Evolutionary conservation across 768 basidiomycete genomes (phyloP).

Genomic region (Boletus eberwhitei): DNA sequence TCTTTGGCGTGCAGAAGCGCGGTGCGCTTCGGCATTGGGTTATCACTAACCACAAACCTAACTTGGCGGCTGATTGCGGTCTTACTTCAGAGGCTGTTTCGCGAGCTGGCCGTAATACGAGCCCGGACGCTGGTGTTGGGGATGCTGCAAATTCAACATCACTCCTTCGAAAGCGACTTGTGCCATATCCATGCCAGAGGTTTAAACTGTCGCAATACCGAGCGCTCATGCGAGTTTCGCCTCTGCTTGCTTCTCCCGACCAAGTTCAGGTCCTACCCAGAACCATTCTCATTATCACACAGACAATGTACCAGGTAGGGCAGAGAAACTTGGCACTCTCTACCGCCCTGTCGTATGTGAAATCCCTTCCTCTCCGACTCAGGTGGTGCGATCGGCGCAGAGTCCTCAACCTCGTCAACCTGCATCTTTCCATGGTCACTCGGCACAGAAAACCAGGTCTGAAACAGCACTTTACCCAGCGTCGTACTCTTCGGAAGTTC

Average conservation of each 20-base stretch:
- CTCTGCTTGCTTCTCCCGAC: conserved; percentile 35
- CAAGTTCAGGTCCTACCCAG: conserved; percentile 38
- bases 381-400: conserved; percentile 30
- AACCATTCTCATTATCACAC: conserved; percentile 44
- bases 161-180: conserved; percentile 9
- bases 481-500: conserved; percentile 43
- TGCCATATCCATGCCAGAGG: conserved; percentile 14
- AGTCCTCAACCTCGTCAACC: conserved; percentile 50
- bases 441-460: conserved; percentile 37
- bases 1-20: conserved; percentile 45
- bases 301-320: conserved; percentile 42
- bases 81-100: neutral
- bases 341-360: conserved; percentile 49
- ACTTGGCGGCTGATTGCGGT: neutral
- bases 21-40: conserved; percentile 29
- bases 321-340: conserved; percentile 39
- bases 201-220: conserved; percentile 30
- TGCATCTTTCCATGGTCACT: conserved; percentile 40
- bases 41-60: neutral
- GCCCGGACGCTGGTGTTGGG: neutral
- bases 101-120: neutral
- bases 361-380: conserved; percentile 43
- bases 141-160: neutral
- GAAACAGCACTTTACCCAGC: conserved; percentile 41
- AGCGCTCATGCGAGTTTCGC: conserved; percentile 41